Evolutionary conservation across 768 basidiomycete species (phyloP).

Genomic region (Hericium alpestre): DNA sequence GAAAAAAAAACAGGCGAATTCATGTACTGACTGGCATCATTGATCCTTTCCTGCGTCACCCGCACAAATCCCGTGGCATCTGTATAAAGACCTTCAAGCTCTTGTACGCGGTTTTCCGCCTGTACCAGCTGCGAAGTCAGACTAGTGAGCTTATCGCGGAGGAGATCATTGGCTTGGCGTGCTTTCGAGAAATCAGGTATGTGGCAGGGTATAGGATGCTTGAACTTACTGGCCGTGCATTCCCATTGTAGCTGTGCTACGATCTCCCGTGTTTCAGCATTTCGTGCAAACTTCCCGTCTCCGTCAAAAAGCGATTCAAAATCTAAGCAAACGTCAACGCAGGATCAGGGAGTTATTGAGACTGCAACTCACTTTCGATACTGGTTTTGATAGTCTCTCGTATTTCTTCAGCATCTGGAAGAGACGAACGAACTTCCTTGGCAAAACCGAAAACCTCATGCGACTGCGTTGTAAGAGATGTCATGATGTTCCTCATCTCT

Average conservation of each 20-base stretch:
- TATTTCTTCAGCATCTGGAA: slow-evolving; percentile 8
- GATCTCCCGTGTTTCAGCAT: slow-evolving; percentile 5
- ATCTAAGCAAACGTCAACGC: slow-evolving; percentile 1
- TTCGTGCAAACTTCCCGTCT: slow-evolving; percentile 2
- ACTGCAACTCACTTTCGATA: slow-evolving; percentile 4
- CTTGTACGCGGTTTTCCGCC: slow-evolving; percentile 8
- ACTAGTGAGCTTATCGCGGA: slow-evolving; percentile 14
- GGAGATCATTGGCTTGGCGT: slow-evolving; percentile 13
- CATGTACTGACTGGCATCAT: slow-evolving; percentile 6
- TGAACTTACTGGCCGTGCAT: slow-evolving; percentile 4
- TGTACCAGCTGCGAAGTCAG: slow-evolving; percentile 11
- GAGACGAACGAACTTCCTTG: slow-evolving; percentile 3
- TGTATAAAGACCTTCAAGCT: slow-evolving; percentile 1
- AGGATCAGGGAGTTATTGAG: not conserved
- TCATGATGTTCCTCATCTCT: slow-evolving; percentile 6
- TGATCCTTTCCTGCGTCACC: slow-evolving; percentile 6
- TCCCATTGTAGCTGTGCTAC: slow-evolving; percentile 8
- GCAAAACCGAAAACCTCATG: slow-evolving; percentile 11
- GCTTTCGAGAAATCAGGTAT: not conserved
- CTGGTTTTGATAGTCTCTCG: slow-evolving; percentile 6
- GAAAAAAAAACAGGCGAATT: no score
- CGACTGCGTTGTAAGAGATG: slow-evolving; percentile 10
- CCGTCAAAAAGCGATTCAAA: slow-evolving; percentile 4
- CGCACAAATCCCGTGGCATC: slow-evolving; percentile 3
- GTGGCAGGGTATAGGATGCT: not conserved